phyloP scores from a whole-genome alignment of 441 rosid genomes.

The Populus hybrid region DNA sequence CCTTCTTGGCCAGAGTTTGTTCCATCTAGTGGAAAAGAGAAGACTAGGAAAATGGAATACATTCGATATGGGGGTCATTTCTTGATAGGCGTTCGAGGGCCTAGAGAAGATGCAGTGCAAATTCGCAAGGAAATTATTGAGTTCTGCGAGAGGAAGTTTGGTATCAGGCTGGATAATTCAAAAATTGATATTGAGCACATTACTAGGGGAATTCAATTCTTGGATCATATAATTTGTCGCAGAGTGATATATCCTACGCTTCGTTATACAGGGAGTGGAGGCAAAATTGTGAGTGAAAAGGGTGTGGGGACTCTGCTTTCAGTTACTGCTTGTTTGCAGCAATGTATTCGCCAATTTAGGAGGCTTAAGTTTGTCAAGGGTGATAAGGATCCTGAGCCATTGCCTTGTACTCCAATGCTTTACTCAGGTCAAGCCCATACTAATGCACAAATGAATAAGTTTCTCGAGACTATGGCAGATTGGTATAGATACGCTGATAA shows the following conservation, averaged over 20 bases:
- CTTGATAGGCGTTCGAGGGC: conserved; percentile 89
- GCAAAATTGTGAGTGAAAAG: conserved; percentile 76
- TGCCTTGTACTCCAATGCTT: conserved; percentile 95
- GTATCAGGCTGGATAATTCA: conserved; percentile 65
- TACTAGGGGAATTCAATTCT: conserved; percentile 85
- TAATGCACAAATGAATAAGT: conserved; percentile 98
- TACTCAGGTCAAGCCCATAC: conserved; percentile 98
- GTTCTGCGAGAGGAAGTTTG: conserved; percentile 60
- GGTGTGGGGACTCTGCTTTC: conserved; percentile 95
- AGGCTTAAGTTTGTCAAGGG: conserved; percentile 87
- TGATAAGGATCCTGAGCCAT: conserved; percentile 90
- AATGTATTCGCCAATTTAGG: conserved; percentile 77
- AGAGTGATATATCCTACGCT: conserved; percentile 85
- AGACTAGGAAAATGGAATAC: conserved; percentile 93
- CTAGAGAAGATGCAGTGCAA: conserved; percentile 83
- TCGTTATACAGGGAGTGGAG: conserved; percentile 79
- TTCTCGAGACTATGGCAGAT: conserved; percentile 97
- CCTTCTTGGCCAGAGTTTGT: conserved; percentile 99
- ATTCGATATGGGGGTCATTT: conserved; percentile 88
- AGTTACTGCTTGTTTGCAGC: conserved; percentile 88
- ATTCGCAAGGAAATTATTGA: conserved; percentile 62
- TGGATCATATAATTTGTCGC: conserved; percentile 85
- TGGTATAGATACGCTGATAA: conserved; percentile 97
- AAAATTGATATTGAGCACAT: conserved; percentile 89
- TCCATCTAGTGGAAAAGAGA: conserved; percentile 84